phyloP scores from a whole-genome alignment of 2,329 filamentous ascomycete species.

The Colletotrichum caudatum region DNA sequence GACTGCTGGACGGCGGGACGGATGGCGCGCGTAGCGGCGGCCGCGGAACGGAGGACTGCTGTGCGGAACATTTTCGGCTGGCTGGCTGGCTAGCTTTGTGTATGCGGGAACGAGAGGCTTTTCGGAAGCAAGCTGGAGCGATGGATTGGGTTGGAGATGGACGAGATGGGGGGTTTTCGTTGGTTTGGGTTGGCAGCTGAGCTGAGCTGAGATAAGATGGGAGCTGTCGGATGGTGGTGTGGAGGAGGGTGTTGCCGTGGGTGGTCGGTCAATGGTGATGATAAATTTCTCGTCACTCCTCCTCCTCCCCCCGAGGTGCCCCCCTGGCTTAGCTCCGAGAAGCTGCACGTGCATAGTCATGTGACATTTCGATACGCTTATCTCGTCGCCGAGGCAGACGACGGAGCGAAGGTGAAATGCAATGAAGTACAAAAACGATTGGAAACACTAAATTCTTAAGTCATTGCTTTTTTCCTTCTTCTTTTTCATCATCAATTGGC shows the following conservation, averaged over 20 bases:
- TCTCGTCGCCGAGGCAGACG: background rate
- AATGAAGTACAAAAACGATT: no score
- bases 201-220: conserved; percentile 29
- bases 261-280: conserved; percentile 37
- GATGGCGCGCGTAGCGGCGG: conserved; percentile 64
- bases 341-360: conserved; percentile 35
- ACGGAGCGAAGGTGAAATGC: rapidly evolving
- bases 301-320: conserved; percentile 27
- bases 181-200: conserved; percentile 21
- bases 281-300: conserved; percentile 44
- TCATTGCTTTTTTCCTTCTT: background rate
- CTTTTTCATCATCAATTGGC: conserved; percentile 10
- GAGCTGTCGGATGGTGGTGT: conserved; percentile 28
- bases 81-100: conserved; percentile 7
- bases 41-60: conserved; percentile 82
- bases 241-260: conserved; percentile 32
- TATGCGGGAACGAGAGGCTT: conserved; percentile 14
- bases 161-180: conserved; percentile 20
- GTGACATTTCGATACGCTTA: background rate
- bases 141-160: conserved; percentile 17
- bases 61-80: conserved; percentile 84
- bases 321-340: conserved; percentile 32
- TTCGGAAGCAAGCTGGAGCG: conserved; percentile 22
- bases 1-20: conserved; percentile 69
- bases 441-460: rapidly evolving